Evolutionary conservation across 108 stramenopile species (phyloP).

Genomic region (Cyclotella atomus): DNA sequence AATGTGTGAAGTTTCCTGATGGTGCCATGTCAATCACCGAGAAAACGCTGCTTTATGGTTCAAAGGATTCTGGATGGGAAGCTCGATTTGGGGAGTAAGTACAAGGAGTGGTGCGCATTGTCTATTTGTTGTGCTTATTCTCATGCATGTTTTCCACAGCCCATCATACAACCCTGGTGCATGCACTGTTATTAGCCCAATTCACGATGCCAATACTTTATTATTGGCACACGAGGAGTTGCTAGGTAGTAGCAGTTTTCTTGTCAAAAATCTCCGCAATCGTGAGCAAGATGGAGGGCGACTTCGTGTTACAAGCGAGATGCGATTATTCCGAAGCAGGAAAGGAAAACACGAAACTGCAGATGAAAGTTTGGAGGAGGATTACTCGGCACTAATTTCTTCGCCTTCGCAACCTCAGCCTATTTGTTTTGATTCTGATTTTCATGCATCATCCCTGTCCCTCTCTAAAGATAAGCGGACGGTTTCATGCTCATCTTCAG

Average conservation of each 20-base stretch:
- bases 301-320: slow-evolving; percentile 65
- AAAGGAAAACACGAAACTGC: slow-evolving; percentile 11
- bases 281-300: slow-evolving; percentile 62
- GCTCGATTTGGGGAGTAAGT: slow-evolving; percentile 76
- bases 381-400: not conserved
- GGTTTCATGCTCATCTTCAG: slow-evolving; percentile 70
- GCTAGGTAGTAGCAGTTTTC: slow-evolving; percentile 57
- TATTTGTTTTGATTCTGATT: slow-evolving; percentile 74
- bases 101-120: not conserved
- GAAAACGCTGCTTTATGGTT: slow-evolving; percentile 69
- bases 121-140: not conserved
- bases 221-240: slow-evolving; percentile 72
- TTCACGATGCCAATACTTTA: slow-evolving; percentile 28
- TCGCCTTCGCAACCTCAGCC: slow-evolving; percentile 55
- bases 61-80: slow-evolving; percentile 88
- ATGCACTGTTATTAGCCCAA: slow-evolving; percentile 54
- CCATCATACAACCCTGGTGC: slow-evolving; percentile 80
- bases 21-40: slow-evolving; percentile 71
- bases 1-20: slow-evolving; percentile 58
- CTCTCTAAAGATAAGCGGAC: slow-evolving; percentile 72
- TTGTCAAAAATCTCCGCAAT: slow-evolving; percentile 60
- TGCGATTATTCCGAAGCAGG: slow-evolving; percentile 57
- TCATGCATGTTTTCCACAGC: too few species aligned
- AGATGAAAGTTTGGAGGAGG: not conserved
- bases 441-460: slow-evolving; percentile 71